Evolutionary conservation across 2,329 filamentous ascomycete genomes (phyloP).

Genomic region (Epichloe uncinata): DNA sequence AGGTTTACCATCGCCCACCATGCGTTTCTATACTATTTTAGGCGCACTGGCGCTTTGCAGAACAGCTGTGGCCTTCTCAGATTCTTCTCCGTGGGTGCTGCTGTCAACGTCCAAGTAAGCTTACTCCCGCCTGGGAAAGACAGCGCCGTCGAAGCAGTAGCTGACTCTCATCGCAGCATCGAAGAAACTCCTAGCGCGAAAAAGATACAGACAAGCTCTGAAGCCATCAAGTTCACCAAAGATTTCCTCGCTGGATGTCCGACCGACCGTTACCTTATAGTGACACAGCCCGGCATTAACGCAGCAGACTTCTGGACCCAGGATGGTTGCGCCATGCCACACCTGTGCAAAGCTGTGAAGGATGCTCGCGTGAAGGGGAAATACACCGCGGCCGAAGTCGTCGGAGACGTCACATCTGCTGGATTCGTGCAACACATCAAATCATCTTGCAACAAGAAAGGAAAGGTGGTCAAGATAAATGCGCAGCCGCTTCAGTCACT

Average conservation of each 20-base stretch:
- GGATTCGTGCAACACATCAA: constrained; percentile 31
- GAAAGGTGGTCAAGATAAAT: constrained; percentile 25
- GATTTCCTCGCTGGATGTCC: constrained; percentile 53
- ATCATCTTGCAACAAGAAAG: constrained; percentile 29
- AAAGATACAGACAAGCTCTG: constrained; percentile 36
- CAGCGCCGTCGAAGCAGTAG: background rate
- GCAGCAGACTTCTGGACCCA: constrained; percentile 49
- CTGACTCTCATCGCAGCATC: constrained; percentile 17
- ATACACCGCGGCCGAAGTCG: constrained; percentile 44
- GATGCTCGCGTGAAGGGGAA: constrained; percentile 22
- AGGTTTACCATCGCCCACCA: constrained; percentile 17
- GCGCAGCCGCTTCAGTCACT: constrained; percentile 29
- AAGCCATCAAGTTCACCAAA: constrained; percentile 29
- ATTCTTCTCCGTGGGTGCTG: constrained; percentile 81
- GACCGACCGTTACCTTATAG: constrained; percentile 62
- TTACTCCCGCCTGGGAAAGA: constrained; percentile 6
- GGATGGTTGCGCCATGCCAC: constrained; percentile 38
- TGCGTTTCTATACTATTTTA: constrained; percentile 41
- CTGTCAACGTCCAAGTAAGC: constrained; percentile 74
- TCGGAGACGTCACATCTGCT: constrained; percentile 31
- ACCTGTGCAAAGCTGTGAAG: constrained; percentile 31
- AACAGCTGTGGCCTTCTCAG: constrained; percentile 58
- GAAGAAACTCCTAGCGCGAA: constrained; percentile 18
- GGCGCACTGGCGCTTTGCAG: constrained; percentile 41
- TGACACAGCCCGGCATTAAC: constrained; percentile 64